Percentiles rank a stretch among this genome's conserved stretches.
phyloP scores from a whole-genome alignment of 2,329 filamentous ascomycete genomes.

The Sphaerulina musiva region DNA sequence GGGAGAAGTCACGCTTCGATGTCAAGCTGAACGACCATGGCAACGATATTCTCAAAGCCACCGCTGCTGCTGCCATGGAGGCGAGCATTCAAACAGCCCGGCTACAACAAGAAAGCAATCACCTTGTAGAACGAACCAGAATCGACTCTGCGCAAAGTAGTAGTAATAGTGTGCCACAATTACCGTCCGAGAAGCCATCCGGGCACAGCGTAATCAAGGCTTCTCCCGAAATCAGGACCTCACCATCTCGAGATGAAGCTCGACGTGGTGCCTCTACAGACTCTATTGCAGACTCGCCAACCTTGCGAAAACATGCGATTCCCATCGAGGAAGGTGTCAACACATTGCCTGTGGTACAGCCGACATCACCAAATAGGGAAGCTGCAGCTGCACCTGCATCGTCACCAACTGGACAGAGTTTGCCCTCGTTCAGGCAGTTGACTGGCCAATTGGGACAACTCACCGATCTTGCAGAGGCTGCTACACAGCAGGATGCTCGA shows the following conservation, averaged over 20 bases:
- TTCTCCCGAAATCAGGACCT: constrained; percentile 6
- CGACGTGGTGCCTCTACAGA: constrained; percentile 8
- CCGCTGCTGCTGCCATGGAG: constrained; percentile 17
- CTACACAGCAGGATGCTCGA: constrained; percentile 20
- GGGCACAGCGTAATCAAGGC: not conserved
- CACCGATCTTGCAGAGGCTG: constrained; percentile 39
- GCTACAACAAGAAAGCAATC: constrained; percentile 6
- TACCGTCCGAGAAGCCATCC: constrained; percentile 8
- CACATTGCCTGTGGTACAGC: constrained; percentile 25
- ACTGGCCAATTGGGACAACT: constrained; percentile 37
- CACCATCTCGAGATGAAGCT: not conserved
- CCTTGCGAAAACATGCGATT: constrained; percentile 21
- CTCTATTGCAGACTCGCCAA: constrained; percentile 23
- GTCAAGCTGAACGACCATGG: not conserved
- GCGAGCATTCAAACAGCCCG: constrained; percentile 8
- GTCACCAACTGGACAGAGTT: constrained; percentile 24
- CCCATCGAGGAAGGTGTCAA: constrained; percentile 16
- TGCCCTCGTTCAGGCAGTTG: constrained; percentile 32
- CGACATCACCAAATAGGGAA: constrained; percentile 18
- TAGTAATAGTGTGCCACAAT: constrained; percentile 14
- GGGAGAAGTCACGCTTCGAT: not conserved
- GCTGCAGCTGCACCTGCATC: constrained; percentile 7
- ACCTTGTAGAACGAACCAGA: constrained; percentile 11
- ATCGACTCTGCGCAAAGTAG: constrained; percentile 22
- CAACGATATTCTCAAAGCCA: constrained; percentile 12